Base-by-base conservation (phyloP, 2,329 filamentous ascomycete species). In the Didymella exigua region DNA sequence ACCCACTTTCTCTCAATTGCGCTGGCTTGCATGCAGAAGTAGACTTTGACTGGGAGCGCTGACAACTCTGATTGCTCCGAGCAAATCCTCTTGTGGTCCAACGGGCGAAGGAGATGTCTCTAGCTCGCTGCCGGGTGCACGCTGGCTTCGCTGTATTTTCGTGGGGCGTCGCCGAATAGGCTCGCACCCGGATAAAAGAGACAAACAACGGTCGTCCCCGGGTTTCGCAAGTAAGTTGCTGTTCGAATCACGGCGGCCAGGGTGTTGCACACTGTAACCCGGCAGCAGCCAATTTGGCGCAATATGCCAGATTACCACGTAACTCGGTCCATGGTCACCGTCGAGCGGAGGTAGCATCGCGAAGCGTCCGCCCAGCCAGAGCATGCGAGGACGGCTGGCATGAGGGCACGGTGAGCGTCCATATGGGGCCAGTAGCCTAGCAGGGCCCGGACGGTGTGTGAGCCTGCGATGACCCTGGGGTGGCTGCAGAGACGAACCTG, bases 251-350 rank as follows among this genome's bases (percentile, higher is more conserved):
- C 46, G 36, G 47, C 29, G 11, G 36, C n/a, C 42, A 37, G 63
- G 60, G 54, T 58, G 68, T 72, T 55, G 67, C 67, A 73, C 69
- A 65, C 59, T 67, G 67, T 68, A 63, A 69, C 42, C 52, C 23
- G 45, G 42, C 41, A 42, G 41, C 46, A 43, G 42, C 52, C 46
- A 42, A 71, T 72, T 70, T 71, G 62, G 69, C 62, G 66, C 60
- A 71, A 69, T 69, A 60, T 61, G 62, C 56, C 65, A 69, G 60
- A 71, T 68, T 68, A 63, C 61, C 54, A 66, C 66, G 67, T 67
- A 66, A 69, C 67, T 63, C 56, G 60, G 66, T 62, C 54, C 36
- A 56, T 58, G 59, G 61, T 54, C 59, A 59, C 49, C 48, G 61
- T 58, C 37, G 42, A 58, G 58, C 55, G 60, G 55, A 61, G 57